Percentiles rank a stretch among this genome's conserved stretches.
phyloP scores from a whole-genome alignment of 371 early-diverging fungal species.

The Rhizopus arrhizus region DNA sequence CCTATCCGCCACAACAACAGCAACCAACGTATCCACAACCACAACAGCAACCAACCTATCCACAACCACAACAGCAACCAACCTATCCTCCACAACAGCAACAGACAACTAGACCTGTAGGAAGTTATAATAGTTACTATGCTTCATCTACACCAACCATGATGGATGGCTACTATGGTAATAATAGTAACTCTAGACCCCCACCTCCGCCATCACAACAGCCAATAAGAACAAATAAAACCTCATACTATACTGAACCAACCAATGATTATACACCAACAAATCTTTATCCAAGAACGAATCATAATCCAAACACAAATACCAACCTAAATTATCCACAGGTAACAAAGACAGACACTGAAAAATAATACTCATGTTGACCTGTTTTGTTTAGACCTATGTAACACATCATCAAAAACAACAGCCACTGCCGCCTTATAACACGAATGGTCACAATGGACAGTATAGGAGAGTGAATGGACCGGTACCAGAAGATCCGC shows the following conservation, averaged over 20 bases:
- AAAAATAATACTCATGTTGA: background rate
- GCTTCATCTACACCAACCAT: background rate
- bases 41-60: conserved; percentile 4
- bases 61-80: conserved; percentile 1
- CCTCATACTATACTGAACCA: conserved; percentile 17
- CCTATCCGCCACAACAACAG: too few species aligned
- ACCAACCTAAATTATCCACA: conserved; percentile 13
- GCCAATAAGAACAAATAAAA: conserved; percentile 10
- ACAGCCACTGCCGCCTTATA: conserved; percentile 6
- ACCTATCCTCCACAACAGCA: background rate
- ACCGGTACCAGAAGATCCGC: conserved; percentile 37
- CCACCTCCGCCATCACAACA: conserved; percentile 8
- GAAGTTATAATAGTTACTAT: background rate
- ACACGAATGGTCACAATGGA: conserved; percentile 3
- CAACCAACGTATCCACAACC: background rate
- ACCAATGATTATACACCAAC: conserved; percentile 9
- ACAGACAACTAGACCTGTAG: background rate
- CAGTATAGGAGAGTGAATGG: conserved; percentile 19
- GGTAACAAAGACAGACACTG: conserved; percentile 9
- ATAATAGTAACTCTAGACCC: background rate
- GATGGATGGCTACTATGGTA: background rate
- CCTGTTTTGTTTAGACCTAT: background rate
- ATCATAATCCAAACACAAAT: background rate
- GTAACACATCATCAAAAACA: conserved; percentile 12
- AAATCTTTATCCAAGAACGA: conserved; percentile 18